Base-by-base conservation (phyloP, 305 asterid species). In the Solanum hybrid region DNA sequence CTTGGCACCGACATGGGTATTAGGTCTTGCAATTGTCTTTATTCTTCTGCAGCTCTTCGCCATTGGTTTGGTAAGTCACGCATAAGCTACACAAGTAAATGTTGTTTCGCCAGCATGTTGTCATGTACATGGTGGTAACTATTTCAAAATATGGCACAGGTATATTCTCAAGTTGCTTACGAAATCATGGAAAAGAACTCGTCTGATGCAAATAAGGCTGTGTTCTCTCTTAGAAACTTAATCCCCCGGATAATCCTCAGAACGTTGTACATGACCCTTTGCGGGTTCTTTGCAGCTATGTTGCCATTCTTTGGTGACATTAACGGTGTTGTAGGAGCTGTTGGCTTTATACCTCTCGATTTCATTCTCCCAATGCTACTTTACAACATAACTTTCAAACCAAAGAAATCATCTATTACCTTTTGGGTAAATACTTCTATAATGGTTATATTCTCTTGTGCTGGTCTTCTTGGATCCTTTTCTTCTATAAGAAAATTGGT, bases 251-350 rank as follows among this genome's bases (percentile, higher is more conserved):
- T 97, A 90, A 77, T 97, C 82, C 98, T 97, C 15, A 95, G 99
- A 13, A 91, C 98, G 1, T 72, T 92, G 6, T 97, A 96, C 86
- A 92, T 97, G 92, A 80, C 92, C 39, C 72, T 95, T 32, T 96
- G 98, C 70, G 98, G 99, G 68, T 93, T 96, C 84, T 29, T 96
- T 81, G 99, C 98, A 31, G 98, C 99, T 0, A 95, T 97, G 99
- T 75, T 97, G 39, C 99, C 99, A 34, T 97, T 97, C 94, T 97
- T 97, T 31, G 99, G 99, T 4, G 99, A 97, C 93, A 95, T 97
- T 72, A 97, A 90, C 83, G 97, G 93, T 5, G 96, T 97, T 2
- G 97, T 95, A 0, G 99, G 99, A 22, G 99, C 99, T 22, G 86
- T 96, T 33, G 98, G 99, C 36, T 97, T 96, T 91, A 97, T 97